Base-by-base conservation (phyloP, 179 eudicot species). In the Silene coronaria region DNA sequence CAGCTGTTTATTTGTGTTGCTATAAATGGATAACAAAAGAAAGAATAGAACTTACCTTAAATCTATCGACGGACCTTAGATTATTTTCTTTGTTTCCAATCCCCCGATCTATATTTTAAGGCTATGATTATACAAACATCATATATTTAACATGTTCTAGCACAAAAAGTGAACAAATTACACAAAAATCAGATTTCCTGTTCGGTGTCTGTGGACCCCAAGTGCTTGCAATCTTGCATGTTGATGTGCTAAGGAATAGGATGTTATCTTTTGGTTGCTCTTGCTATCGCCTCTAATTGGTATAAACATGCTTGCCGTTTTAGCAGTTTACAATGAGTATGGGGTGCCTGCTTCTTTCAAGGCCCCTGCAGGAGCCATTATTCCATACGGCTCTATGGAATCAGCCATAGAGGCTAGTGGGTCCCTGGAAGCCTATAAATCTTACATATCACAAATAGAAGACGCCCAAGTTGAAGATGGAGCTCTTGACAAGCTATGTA, bases 261-360 rank as follows among this genome's bases (percentile, higher is more conserved):
- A 45, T 45, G 51, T 45, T 45, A 55, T 55, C 16, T 68, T 42
- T 1, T 74, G 28, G 22, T 30, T 36, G 30, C 59, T 55, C 55
- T 7, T 64, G 61, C 45, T 27, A 22, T 53, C 63, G 36, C 65
- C 67, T 53, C n/a, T 58, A 24, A 36, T 59, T 62, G 14, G 13
- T 21, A 19, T 32, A 17, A 34, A 21, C 34, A 17, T 22, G 22
- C 51, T 53, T 76, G 38, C 53, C 23, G 17, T 19, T 23, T 68
- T 73, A 71, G 76, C 89, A 95, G 99, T 87, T 78, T 79, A 76
- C 80, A 95, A 83, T 74, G 95, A 95, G 58, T 88, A 81, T 45
- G 99, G 99, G 38, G 91, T 92, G 64, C 96, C 97, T 32, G 96
- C 99, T 75, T 84, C 96, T n/a, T 95, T 95, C 46, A 87, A 85